A percentile compares a stretch with the other conserved stretches of the same genome.
Conservation (phyloP, 208 protist genomes). For the Acanthamoeba lenticulata region DNA sequence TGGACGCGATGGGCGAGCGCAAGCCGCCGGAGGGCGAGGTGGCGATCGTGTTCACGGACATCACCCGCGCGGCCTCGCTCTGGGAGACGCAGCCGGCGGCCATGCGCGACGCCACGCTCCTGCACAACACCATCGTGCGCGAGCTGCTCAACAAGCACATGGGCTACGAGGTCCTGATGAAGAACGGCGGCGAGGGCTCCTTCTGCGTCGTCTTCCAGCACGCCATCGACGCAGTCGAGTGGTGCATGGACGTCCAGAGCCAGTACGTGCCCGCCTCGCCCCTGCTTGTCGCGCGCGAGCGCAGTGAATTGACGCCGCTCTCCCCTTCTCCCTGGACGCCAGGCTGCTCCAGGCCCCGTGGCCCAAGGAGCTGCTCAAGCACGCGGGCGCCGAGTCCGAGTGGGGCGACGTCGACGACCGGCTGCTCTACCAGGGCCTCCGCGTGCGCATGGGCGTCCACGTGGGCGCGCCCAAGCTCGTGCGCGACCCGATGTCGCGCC, state of each 20-base stretch:
- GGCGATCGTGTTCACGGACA: no score
- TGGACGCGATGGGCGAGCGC: neutral
- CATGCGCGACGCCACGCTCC: conserved; percentile 44
- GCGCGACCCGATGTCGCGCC: conserved; percentile 28
- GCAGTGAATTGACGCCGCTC: neutral
- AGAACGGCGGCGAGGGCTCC: neutral
- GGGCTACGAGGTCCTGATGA: conserved; percentile 43
- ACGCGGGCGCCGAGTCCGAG: neutral
- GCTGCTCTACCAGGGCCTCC: neutral
- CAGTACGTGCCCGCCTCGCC: neutral
- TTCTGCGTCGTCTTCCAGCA: conserved; percentile 48
- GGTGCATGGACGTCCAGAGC: neutral
- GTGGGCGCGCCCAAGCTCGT: neutral
- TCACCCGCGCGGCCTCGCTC: neutral
- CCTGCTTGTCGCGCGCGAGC: neutral
- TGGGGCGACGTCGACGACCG: neutral
- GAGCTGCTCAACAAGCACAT: neutral
- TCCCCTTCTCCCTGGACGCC: neutral
- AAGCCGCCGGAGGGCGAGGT: neutral
- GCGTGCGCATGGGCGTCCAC: conserved; percentile 40
- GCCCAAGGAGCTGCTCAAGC: neutral
- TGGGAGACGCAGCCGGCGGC: neutral
- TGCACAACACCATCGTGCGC: neutral
- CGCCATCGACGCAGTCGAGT: neutral
- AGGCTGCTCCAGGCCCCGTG: neutral